phyloP scores from a whole-genome alignment of 495 filamentous ascomycete species.

The Parathielavia appendiculata region DNA sequence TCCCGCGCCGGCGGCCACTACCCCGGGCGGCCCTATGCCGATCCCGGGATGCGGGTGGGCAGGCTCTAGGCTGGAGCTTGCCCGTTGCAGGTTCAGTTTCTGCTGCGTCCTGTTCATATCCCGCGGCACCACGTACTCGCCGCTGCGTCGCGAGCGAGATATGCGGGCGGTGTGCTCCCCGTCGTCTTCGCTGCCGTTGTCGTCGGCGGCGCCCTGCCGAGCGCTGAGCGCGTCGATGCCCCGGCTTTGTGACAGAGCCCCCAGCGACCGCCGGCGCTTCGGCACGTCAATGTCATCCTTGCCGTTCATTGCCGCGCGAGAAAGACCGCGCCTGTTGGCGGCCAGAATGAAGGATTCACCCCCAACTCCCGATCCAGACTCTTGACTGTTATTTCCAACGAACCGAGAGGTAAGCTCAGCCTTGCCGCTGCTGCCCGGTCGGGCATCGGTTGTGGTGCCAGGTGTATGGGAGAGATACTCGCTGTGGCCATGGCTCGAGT shows the following conservation, averaged over 20 bases:
- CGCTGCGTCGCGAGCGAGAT: constrained; percentile 14
- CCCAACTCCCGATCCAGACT: constrained; percentile 29
- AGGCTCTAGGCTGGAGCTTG: constrained; percentile 59
- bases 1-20: constrained; percentile 28
- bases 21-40: constrained; percentile 33
- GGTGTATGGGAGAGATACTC: constrained; percentile 29
- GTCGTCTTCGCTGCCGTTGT: constrained; percentile 37
- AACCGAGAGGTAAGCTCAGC: constrained; percentile 50
- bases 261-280: constrained; percentile 27
- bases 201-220: constrained; percentile 11
- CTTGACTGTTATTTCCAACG: constrained; percentile 39
- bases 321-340: constrained; percentile 15
- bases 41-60: constrained; percentile 36
- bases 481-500: constrained; percentile 16
- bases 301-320: constrained; percentile 15
- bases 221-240: constrained; percentile 11
- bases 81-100: constrained; percentile 65
- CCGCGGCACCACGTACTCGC: constrained; percentile 33
- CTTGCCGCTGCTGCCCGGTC: constrained; percentile 42
- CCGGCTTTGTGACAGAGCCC: constrained; percentile 22
- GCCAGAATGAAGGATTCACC: constrained; percentile 29
- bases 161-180: constrained; percentile 5
- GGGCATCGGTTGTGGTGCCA: constrained; percentile 23
- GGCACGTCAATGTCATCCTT: constrained; percentile 16
- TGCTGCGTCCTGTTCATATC: constrained; percentile 63